Percentiles rank a stretch among this genome's conserved stretches.
Conservation (phyloP, 768 basidiomycete species). For the Podaxis sp. region DNA sequence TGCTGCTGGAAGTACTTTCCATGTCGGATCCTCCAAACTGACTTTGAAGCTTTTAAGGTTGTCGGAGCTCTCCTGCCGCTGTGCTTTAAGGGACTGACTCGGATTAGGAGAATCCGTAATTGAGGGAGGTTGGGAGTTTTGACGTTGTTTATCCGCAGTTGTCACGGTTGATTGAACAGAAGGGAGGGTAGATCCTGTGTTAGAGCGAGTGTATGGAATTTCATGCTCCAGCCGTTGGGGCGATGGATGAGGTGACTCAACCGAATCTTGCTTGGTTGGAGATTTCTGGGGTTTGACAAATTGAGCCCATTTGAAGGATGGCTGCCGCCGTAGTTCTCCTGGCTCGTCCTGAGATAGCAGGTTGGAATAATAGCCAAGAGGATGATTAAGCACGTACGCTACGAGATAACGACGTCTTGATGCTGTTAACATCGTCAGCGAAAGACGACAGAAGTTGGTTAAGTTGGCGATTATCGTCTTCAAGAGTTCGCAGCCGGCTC, state of each 20-base stretch:
- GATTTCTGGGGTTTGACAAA: constrained; percentile 77
- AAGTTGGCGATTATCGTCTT: constrained; percentile 76
- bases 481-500: constrained; percentile 64
- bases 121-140: constrained; percentile 21
- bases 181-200: constrained; percentile 28
- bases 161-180: constrained; percentile 20
- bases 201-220: constrained; percentile 38
- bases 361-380: constrained; percentile 16
- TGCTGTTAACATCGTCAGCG: constrained; percentile 60
- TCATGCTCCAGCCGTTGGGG: constrained; percentile 81
- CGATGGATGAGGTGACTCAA: constrained; percentile 79
- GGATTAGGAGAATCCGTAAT: constrained; percentile 31
- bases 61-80: constrained; percentile 64
- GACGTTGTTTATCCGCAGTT: constrained; percentile 32
- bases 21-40: constrained; percentile 95
- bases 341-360: constrained; percentile 33
- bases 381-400: constrained; percentile 28
- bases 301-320: constrained; percentile 88
- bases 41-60: constrained; percentile 97
- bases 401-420: constrained; percentile 40
- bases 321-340: constrained; percentile 62
- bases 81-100: constrained; percentile 42
- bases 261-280: constrained; percentile 68
- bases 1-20: constrained; percentile 97
- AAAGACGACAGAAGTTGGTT: constrained; percentile 61